phyloP scores from a whole-genome alignment of 257 asterid genomes.

The Hygrophila difformis region DNA sequence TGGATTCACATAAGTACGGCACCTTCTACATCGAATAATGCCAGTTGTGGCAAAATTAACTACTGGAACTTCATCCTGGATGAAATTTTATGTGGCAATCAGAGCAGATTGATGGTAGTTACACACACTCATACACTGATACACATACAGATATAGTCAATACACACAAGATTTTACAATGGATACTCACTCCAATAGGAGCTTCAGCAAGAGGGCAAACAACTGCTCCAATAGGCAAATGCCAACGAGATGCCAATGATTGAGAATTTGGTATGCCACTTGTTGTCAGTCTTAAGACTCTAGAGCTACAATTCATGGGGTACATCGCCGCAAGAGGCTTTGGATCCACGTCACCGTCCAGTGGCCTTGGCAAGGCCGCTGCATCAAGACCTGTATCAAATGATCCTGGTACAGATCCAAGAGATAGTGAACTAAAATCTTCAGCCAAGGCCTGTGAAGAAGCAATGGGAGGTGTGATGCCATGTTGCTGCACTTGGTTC shows the following conservation, averaged over 20 bases:
- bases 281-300: constrained; percentile 61
- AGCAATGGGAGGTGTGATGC: constrained; percentile 41
- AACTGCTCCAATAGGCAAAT: constrained; percentile 84
- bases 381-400: constrained; percentile 68
- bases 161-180: constrained; percentile 4
- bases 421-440: constrained; percentile 71
- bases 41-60: constrained; percentile 65
- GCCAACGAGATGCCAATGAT: constrained; percentile 80
- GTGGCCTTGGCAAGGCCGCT: constrained; percentile 78
- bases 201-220: constrained; percentile 88
- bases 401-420: constrained; percentile 84
- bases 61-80: constrained; percentile 80
- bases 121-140: not conserved
- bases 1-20: constrained; percentile 83
- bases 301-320: constrained; percentile 71
- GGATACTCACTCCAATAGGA: constrained; percentile 67
- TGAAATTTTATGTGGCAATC: constrained; percentile 15
- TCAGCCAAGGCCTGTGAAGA: constrained; percentile 50
- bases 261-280: constrained; percentile 70
- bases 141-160: not conserved
- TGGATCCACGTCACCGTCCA: constrained; percentile 74
- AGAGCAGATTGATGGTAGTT: constrained; percentile 4
- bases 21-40: constrained; percentile 72
- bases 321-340: constrained; percentile 46
- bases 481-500: constrained; percentile 45